These are phyloP conservation scores for Lasiodiplodia citricola DNA, from an alignment of 2,329 filamentous ascomycete genomes.

Conservation along the genomic window DNA sequence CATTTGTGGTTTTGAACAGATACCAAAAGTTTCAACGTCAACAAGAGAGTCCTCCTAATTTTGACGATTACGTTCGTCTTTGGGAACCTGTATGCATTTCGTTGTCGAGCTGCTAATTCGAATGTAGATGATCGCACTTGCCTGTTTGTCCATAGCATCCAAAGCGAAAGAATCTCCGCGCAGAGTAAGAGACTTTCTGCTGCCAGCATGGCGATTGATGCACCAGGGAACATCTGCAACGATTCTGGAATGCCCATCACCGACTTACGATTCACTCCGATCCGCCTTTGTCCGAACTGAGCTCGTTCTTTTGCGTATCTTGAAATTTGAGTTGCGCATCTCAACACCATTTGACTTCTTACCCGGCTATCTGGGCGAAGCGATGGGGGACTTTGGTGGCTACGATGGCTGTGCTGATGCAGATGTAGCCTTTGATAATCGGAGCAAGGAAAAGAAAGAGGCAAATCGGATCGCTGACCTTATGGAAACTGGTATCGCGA, in stretches of 20 bases:
- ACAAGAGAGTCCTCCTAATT: not conserved
- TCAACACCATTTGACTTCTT: constrained; percentile 41
- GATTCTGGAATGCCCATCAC: constrained; percentile 38
- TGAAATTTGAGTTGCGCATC: constrained; percentile 41
- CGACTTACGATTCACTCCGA: constrained; percentile 40
- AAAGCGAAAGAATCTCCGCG: constrained; percentile 6
- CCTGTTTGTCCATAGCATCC: constrained; percentile 12
- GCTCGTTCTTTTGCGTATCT: constrained; percentile 39
- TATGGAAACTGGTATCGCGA: constrained; percentile 36
- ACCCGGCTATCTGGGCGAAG: constrained; percentile 36
- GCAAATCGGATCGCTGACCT: constrained; percentile 35
- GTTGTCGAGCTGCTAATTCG: not conserved
- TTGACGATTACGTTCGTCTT: constrained; percentile 5
- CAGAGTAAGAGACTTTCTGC: not conserved
- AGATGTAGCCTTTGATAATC: constrained; percentile 30
- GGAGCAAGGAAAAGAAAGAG: constrained; percentile 33
- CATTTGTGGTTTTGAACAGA: constrained; percentile 41
- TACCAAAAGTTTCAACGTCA: constrained; percentile 35
- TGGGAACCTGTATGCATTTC: not conserved
- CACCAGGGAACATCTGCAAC: not conserved
- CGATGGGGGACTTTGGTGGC: constrained; percentile 30
- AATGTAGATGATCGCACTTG: constrained; percentile 12
- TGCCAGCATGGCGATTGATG: constrained; percentile 10
- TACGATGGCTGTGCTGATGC: constrained; percentile 28
- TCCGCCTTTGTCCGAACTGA: constrained; percentile 41